These are phyloP conservation scores for Russula virescens DNA, from an alignment of 768 basidiomycete genomes.

Conservation along the genomic window DNA sequence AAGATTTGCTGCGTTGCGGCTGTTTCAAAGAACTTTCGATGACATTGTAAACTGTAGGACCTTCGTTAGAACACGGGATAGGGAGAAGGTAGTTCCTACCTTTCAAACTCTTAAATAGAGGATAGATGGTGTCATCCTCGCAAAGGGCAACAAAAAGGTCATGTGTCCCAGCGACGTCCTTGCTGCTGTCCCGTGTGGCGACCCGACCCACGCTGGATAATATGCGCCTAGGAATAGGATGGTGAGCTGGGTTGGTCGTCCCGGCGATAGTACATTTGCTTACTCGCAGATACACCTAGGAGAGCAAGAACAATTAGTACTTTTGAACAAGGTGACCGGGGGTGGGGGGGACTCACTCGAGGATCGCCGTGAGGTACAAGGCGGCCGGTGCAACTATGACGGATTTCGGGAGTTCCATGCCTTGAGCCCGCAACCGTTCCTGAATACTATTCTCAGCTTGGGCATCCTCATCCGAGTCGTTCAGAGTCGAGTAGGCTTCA, in stretches of 20 bases:
- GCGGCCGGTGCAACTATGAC: slow-evolving; percentile 70
- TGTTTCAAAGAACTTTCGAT: slow-evolving; percentile 25
- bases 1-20: slow-evolving; percentile 16
- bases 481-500: slow-evolving; percentile 81
- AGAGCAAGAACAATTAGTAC: slow-evolving; percentile 24
- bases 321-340: not conserved
- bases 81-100: slow-evolving; percentile 40
- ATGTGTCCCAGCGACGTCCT: slow-evolving; percentile 64
- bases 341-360: slow-evolving; percentile 67
- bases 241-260: slow-evolving; percentile 12
- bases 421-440: slow-evolving; percentile 46
- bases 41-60: slow-evolving; percentile 38
- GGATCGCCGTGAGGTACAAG: slow-evolving; percentile 84
- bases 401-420: slow-evolving; percentile 41
- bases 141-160: slow-evolving; percentile 86
- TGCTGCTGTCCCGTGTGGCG: slow-evolving; percentile 78
- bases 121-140: slow-evolving; percentile 85
- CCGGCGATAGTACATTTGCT: slow-evolving; percentile 30
- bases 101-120: slow-evolving; percentile 79
- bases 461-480: slow-evolving; percentile 72
- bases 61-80: not conserved
- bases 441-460: slow-evolving; percentile 56
- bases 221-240: slow-evolving; percentile 55
- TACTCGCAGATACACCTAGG: slow-evolving; percentile 83
- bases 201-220: slow-evolving; percentile 80